Conservation (phyloP, 1,284 basidiomycete genomes). For the Boletellus dicymbophilus region DNA sequence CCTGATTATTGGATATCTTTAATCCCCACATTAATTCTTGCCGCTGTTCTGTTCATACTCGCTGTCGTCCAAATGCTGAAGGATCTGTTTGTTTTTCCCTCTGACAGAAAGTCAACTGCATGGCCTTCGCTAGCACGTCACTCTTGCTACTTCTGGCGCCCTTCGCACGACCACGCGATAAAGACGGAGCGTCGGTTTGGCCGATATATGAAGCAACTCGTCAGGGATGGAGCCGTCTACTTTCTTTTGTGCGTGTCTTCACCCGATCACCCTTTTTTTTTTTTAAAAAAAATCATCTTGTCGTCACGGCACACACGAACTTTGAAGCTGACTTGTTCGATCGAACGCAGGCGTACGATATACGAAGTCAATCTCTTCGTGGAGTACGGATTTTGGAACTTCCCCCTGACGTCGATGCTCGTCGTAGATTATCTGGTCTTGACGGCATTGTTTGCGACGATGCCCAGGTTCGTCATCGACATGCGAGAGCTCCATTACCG, state of each 20-base stretch:
- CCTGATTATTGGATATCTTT: background rate
- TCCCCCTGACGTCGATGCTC: background rate
- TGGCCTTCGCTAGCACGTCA: no score
- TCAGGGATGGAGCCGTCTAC: background rate
- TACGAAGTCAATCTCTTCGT: background rate
- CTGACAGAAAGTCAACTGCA: no score
- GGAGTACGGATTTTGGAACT: background rate
- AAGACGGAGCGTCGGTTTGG: background rate
- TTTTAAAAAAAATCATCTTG: no score
- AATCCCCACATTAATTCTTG: background rate
- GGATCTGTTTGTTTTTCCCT: background rate
- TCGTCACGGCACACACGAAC: no score
- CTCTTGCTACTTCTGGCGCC: no score
- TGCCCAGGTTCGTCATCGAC: background rate
- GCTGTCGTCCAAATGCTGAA: background rate
- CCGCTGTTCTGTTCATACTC: background rate
- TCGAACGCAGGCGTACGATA: background rate
- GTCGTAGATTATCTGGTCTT: background rate
- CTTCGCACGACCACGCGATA: background rate
- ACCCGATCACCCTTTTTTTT: background rate
- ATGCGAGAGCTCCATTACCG: background rate
- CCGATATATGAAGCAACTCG: background rate
- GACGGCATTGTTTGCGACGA: background rate
- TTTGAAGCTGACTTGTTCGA: background rate
- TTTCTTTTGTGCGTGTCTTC: background rate